phyloP scores from a whole-genome alignment of 2,329 filamentous ascomycete genomes.

The Neophaeococcomyces aloes region DNA sequence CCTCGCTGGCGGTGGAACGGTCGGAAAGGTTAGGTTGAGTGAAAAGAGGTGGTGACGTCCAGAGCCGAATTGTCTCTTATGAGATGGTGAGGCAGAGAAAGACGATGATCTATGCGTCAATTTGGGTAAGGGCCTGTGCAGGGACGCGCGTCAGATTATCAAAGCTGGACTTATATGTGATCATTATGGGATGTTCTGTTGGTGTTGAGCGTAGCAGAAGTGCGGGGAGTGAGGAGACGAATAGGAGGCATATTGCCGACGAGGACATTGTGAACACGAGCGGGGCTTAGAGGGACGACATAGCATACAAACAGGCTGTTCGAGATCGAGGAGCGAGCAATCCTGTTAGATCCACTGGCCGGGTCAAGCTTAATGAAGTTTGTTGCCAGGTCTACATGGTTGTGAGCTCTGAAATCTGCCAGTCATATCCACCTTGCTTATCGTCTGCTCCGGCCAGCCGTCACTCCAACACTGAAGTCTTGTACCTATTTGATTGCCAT shows the following conservation, averaged over 20 bases:
- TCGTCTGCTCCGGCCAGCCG: slow-evolving; percentile 18
- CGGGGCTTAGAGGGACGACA: slow-evolving; percentile 16
- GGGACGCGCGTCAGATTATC: slow-evolving; percentile 45
- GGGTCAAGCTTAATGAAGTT: slow-evolving; percentile 18
- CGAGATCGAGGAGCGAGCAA: slow-evolving; percentile 8
- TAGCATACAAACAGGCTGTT: slow-evolving; percentile 13
- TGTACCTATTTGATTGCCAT: slow-evolving; percentile 23
- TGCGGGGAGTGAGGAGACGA: slow-evolving; percentile 41
- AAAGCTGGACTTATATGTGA: slow-evolving; percentile 49
- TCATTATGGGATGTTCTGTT: slow-evolving; percentile 48
- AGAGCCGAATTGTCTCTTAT: slow-evolving; percentile 27
- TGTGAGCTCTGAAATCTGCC: slow-evolving; percentile 12
- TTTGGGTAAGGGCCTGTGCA: slow-evolving; percentile 28
- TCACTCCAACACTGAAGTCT: not conserved
- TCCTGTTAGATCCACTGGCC: slow-evolving; percentile 16
- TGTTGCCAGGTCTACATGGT: slow-evolving; percentile 17
- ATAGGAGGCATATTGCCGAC: slow-evolving; percentile 13
- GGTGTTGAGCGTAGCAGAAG: slow-evolving; percentile 29
- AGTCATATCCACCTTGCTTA: slow-evolving; percentile 13
- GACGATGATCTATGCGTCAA: slow-evolving; percentile 36
- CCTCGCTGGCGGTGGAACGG: slow-evolving; percentile 23
- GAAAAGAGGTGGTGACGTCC: slow-evolving; percentile 39
- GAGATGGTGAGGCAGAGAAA: slow-evolving; percentile 28
- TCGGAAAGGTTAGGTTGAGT: slow-evolving; percentile 28
- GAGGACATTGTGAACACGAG: not conserved